Evolutionary conservation across 257 asterid genomes (phyloP).

Genomic region (Pogostemon cablin): DNA sequence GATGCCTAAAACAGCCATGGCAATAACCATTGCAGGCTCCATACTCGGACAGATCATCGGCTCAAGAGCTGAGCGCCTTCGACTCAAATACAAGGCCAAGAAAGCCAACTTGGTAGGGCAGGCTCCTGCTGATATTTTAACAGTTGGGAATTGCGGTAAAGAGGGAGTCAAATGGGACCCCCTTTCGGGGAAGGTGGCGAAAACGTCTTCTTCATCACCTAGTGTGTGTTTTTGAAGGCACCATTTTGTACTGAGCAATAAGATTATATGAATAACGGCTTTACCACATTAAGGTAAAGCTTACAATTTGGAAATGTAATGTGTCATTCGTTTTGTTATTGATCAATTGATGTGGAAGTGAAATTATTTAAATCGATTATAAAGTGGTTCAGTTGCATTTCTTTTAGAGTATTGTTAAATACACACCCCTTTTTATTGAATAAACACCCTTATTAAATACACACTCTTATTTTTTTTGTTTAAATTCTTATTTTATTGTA

Average conservation of each 20-base stretch:
- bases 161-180: slow-evolving; percentile 47
- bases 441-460: too few species aligned
- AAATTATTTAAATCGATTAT: not conserved
- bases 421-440: too few species aligned
- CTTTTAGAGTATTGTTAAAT: too few species aligned
- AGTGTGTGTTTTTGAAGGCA: slow-evolving; percentile 54
- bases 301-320: slow-evolving; percentile 17
- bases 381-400: not conserved
- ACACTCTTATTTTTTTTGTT: too few species aligned
- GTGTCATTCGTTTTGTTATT: not conserved
- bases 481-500: too few species aligned
- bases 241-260: not conserved
- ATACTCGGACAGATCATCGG: slow-evolving; percentile 78
- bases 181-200: slow-evolving; percentile 36
- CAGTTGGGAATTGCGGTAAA: slow-evolving; percentile 42
- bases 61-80: slow-evolving; percentile 76
- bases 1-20: slow-evolving; percentile 91
- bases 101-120: slow-evolving; percentile 43
- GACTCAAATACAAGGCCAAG: slow-evolving; percentile 57
- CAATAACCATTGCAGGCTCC: slow-evolving; percentile 77
- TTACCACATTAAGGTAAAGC: not conserved
- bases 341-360: not conserved
- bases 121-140: slow-evolving; percentile 37
- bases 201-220: slow-evolving; percentile 48
- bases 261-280: slow-evolving; percentile 25